Conservation (phyloP, 2,329 filamentous ascomycete species). For the Colletotrichum sp. region DNA sequence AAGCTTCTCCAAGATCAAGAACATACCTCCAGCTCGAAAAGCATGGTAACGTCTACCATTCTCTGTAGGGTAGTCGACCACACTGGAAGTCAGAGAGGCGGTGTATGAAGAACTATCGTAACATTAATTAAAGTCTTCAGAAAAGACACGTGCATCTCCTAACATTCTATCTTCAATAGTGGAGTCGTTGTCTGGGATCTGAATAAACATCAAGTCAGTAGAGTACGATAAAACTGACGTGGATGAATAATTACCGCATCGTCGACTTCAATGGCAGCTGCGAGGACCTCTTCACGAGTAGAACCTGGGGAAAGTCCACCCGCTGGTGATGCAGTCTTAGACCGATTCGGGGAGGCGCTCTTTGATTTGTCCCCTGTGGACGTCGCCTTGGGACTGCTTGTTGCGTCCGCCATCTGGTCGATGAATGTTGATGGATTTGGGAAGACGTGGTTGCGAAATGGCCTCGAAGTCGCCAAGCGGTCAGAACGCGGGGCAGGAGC, state of each 20-base stretch:
- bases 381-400: not conserved
- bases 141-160: not conserved
- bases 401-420: not conserved
- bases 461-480: not conserved
- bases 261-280: not conserved
- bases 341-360: not conserved
- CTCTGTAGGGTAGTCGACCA: not conserved
- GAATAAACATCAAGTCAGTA: not conserved
- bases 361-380: not conserved
- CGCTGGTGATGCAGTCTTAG: not conserved
- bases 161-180: not conserved
- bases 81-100: not conserved
- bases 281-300: not conserved
- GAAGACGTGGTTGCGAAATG: not conserved
- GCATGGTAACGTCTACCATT: not conserved
- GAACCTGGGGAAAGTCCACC: not conserved
- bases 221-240: rapidly evolving
- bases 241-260: not conserved
- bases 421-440: not conserved
- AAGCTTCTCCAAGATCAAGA: not conserved
- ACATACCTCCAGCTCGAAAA: not conserved
- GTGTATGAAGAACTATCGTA: not conserved
- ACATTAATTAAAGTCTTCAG: rapidly evolving
- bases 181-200: not conserved
- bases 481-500: not conserved